Base-by-base conservation (phyloP, 129 eudicot genomes). In the Rutidosis leptorrhynchoides region DNA sequence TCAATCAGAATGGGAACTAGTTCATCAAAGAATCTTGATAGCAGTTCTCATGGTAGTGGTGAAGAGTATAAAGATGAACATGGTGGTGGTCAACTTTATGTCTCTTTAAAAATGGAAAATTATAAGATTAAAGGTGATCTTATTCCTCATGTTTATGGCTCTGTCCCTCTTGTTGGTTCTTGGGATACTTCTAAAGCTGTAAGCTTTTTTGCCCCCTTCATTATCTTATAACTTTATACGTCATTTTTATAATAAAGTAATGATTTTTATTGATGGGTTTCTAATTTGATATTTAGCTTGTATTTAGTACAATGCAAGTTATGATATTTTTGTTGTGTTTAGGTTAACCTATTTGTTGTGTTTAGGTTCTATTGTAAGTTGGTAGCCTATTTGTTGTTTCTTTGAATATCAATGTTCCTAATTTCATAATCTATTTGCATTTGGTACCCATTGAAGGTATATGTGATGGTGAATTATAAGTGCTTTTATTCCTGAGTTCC, bases 161-260 rank as follows among this genome's bases (percentile, higher is more conserved):
- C 99, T 43, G 91, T 81, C 7, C 99, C 99, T 60, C 81, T 93
- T 52, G 83, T 93, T 67, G 99, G 99, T 59, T 89, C 95, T 45
- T 86, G 99, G 96, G 95, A 93, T 74, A 20, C 96, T 16, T 78
- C 96, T 20, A 93, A 81, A 93, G 99, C 99, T 51, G 98, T 93
- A 78, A 25, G 26, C 23, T 26, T 12, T 16, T 43, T n/a, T 10
- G 14, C 46, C n/a, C 4, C 14, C 14, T 23, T 43, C 19, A 49
- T 1, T 22, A 0, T 16, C 24, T 40, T 0, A 3, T 11, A 19
- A 15, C 1, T 46, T 56, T 33, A 7, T 20, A 26, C 37, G 21
- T 22, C 28, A 37, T 52, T 33, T 23, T 37, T 20, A 0, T 25
- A 4, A n/a, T 2, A 30, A 32, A n/a, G 7, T 54, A 5, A 8